Evolutionary conservation across 129 eudicot species (phyloP).

Genomic region (Erigeron canadensis): DNA sequence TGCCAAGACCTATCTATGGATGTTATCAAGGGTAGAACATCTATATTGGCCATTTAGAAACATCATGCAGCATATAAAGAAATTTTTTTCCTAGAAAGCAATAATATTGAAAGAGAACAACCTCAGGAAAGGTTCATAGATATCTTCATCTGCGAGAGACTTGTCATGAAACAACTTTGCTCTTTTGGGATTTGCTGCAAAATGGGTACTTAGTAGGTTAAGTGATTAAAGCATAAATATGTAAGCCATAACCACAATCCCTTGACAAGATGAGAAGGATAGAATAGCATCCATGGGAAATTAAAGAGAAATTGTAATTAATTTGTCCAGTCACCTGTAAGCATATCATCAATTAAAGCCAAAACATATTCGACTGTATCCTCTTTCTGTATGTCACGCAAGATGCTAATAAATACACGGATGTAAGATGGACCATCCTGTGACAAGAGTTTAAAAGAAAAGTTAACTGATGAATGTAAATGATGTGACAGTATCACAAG

Average conservation of each 20-base stretch:
- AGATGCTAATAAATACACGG: slow-evolving; percentile 66
- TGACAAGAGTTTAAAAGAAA: slow-evolving; percentile 23
- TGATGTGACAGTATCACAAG: slow-evolving; percentile 1
- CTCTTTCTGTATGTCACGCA: slow-evolving; percentile 89
- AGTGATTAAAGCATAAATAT: slow-evolving; percentile 5
- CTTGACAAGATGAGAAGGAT: slow-evolving; percentile 17
- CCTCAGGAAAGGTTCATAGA: slow-evolving; percentile 94
- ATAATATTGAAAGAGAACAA: slow-evolving; percentile 22
- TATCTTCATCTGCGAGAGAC: slow-evolving; percentile 70
- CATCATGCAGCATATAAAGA: neutral
- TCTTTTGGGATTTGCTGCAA: slow-evolving; percentile 77
- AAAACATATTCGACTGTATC: slow-evolving; percentile 95
- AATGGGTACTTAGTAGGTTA: slow-evolving; percentile 16
- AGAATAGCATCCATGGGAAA: slow-evolving; percentile 5
- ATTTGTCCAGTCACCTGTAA: slow-evolving; percentile 54
- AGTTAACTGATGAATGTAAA: neutral
- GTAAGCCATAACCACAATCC: slow-evolving; percentile 7
- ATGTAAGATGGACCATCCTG: slow-evolving; percentile 97
- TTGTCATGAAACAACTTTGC: slow-evolving; percentile 76
- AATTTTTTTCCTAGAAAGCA: neutral
- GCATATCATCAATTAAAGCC: slow-evolving; percentile 80
- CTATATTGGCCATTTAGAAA: neutral
- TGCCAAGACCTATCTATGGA: neutral
- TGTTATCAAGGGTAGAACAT: neutral
- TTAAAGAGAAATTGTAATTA: slow-evolving; percentile 5